phyloP scores from a whole-genome alignment of 148 eudicot genomes.

The Fagopyrum tataricum region DNA sequence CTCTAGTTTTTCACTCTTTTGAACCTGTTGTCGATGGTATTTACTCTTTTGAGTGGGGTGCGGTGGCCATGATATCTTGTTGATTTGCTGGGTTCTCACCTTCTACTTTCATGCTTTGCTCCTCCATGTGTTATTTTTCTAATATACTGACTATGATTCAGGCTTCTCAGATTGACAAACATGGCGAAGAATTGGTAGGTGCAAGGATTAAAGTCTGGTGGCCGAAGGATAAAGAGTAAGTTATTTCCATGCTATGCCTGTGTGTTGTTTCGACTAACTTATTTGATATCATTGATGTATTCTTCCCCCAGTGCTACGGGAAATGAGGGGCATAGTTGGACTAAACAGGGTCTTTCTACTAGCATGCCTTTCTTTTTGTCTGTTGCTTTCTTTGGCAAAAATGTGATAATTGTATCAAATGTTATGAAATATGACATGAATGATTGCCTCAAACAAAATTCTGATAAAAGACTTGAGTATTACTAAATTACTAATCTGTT shows the following conservation, averaged over 20 bases:
- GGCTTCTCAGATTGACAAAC: conserved; percentile 4
- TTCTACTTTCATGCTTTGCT: neutral
- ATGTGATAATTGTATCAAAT: neutral
- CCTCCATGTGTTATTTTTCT: neutral
- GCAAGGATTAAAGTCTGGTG: conserved; percentile 13
- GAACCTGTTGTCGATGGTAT: neutral
- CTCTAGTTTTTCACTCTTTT: neutral
- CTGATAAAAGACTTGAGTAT: neutral
- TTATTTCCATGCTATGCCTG: neutral
- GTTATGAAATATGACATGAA: neutral
- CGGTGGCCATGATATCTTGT: neutral
- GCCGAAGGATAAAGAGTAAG: conserved; percentile 16
- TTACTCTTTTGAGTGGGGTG: no score
- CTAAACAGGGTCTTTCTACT: neutral
- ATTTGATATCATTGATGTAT: neutral
- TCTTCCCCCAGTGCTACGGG: neutral
- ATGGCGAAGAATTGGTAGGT: conserved; percentile 14
- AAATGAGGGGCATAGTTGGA: no score
- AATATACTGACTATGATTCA: neutral
- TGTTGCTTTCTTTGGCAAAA: neutral
- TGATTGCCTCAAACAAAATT: neutral
- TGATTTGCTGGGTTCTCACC: neutral
- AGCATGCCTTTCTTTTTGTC: neutral
- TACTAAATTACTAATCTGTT: neutral
- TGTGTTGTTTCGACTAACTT: neutral